Conservation (phyloP, 2,329 filamentous ascomycete genomes). For the Bisporella sp. region DNA sequence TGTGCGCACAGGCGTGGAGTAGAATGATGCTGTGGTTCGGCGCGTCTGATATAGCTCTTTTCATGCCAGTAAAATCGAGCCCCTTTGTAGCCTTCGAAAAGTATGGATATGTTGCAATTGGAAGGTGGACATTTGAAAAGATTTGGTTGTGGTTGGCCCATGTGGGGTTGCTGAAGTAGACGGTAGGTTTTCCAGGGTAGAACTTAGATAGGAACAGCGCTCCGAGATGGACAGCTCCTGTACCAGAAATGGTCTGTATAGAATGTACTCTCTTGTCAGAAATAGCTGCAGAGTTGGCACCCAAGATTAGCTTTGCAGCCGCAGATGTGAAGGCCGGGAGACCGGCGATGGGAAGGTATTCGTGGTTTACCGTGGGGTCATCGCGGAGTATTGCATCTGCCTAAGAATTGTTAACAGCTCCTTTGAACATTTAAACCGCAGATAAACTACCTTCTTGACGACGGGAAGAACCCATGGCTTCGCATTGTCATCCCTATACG, state of each 20-base stretch:
- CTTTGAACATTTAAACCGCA: neutral
- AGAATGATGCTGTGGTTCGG: constrained; percentile 79
- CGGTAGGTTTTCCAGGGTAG: constrained; percentile 66
- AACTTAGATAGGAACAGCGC: constrained; percentile 92
- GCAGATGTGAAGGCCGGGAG: constrained; percentile 79
- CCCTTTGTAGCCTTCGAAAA: constrained; percentile 84
- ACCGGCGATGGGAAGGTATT: constrained; percentile 95
- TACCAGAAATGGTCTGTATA: constrained; percentile 94
- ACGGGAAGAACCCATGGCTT: constrained; percentile 97
- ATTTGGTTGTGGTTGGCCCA: constrained; percentile 99
- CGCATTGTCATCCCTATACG: constrained; percentile 89
- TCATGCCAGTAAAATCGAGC: constrained; percentile 88
- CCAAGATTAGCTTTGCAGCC: constrained; percentile 85
- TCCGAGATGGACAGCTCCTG: constrained; percentile 88
- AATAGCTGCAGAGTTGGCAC: constrained; percentile 71
- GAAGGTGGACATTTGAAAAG: constrained; percentile 81
- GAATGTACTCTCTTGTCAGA: constrained; percentile 74
- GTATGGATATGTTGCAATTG: constrained; percentile 83
- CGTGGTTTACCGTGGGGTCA: constrained; percentile 90
- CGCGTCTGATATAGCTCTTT: constrained; percentile 60
- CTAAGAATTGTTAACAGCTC: constrained; percentile 38
- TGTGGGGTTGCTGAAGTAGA: constrained; percentile 91
- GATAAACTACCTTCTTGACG: constrained; percentile 76
- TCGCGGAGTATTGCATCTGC: constrained; percentile 84
- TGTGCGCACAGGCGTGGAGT: constrained; percentile 93